Evolutionary conservation across 1,284 basidiomycete genomes (phyloP).

Genomic region (Entoloma clypeatum): DNA sequence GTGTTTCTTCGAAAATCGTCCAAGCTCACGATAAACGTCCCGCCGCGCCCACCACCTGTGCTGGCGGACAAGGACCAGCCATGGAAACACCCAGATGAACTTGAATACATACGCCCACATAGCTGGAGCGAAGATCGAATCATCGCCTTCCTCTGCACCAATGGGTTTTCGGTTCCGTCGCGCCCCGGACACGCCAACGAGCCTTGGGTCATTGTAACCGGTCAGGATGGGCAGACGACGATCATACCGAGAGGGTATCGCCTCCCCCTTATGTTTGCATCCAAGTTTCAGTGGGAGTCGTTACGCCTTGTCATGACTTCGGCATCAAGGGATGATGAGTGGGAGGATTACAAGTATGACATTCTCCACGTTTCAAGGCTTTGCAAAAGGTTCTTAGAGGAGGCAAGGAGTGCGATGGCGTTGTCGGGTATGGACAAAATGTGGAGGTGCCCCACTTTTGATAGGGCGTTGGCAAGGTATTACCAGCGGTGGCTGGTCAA

Average conservation of each 20-base stretch:
- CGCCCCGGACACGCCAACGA: conserved; percentile 15
- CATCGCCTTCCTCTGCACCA: conserved; percentile 31
- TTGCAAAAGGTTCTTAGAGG: conserved; percentile 29
- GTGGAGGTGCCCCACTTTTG: conserved; percentile 38
- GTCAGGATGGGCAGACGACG: conserved; percentile 18
- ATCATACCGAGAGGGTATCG: conserved; percentile 35
- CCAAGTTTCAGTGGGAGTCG: conserved; percentile 38
- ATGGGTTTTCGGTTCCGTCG: conserved; percentile 33
- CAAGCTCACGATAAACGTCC: conserved; percentile 1
- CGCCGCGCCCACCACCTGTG: neutral
- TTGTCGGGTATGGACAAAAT: conserved; percentile 24
- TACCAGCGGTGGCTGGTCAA: conserved; percentile 39
- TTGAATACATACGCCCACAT: conserved; percentile 30
- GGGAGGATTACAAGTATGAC: conserved; percentile 37
- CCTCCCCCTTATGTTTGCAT: conserved; percentile 39
- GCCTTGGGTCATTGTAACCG: conserved; percentile 20
- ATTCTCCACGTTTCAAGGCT: conserved; percentile 39
- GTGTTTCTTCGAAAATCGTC: no score
- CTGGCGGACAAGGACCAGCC: conserved; percentile 12
- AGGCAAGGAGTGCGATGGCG: conserved; percentile 26
- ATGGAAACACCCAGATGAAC: conserved; percentile 36
- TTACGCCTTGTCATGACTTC: conserved; percentile 35
- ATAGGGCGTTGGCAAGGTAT: conserved; percentile 38
- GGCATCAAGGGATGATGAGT: conserved; percentile 29
- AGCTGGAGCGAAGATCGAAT: conserved; percentile 30